Evolutionary conservation across 2,329 filamentous ascomycete genomes (phyloP).

Genomic region (Fusarium verrucosum): DNA sequence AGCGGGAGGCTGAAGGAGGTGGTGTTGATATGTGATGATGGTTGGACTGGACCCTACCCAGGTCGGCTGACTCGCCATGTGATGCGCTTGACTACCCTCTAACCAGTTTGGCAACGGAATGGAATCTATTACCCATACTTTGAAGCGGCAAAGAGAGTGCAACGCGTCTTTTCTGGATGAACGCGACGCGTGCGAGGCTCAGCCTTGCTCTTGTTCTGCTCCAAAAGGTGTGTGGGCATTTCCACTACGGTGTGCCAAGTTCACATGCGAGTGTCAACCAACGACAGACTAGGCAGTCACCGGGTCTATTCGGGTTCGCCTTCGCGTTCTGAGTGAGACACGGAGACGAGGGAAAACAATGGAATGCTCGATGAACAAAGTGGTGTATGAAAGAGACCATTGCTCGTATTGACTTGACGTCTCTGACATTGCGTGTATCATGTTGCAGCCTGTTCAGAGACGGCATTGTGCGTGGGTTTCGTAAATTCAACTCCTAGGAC

Average conservation of each 20-base stretch:
- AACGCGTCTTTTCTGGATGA: slow-evolving; percentile 26
- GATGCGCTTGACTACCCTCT: slow-evolving; percentile 29
- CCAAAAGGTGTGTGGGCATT: slow-evolving; percentile 26
- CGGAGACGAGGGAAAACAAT: slow-evolving; percentile 22
- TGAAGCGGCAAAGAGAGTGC: slow-evolving; percentile 1
- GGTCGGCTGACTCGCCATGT: slow-evolving; percentile 45
- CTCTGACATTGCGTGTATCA: slow-evolving; percentile 25
- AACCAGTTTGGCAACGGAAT: slow-evolving; percentile 10
- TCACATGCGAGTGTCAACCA: slow-evolving; percentile 32
- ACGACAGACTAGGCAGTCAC: slow-evolving; percentile 32
- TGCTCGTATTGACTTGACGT: slow-evolving; percentile 16
- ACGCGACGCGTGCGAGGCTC: slow-evolving; percentile 39
- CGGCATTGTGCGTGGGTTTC: slow-evolving; percentile 29
- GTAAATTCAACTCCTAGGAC: slow-evolving; percentile 47
- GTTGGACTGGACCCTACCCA: slow-evolving; percentile 16
- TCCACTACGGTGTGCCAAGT: slow-evolving; percentile 24
- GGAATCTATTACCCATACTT: slow-evolving; percentile 18
- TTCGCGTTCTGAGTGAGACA: slow-evolving; percentile 33
- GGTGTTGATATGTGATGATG: slow-evolving; percentile 30
- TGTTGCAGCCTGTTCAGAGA: slow-evolving; percentile 20
- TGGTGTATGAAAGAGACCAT: slow-evolving; percentile 37
- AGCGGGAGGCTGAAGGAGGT: slow-evolving; percentile 23
- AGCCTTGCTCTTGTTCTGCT: slow-evolving; percentile 21
- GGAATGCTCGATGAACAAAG: slow-evolving; percentile 20
- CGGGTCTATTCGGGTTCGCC: slow-evolving; percentile 27